Evolutionary conservation across 495 filamentous ascomycete species (phyloP).

Genomic region (Lepidopterella palustris): DNA sequence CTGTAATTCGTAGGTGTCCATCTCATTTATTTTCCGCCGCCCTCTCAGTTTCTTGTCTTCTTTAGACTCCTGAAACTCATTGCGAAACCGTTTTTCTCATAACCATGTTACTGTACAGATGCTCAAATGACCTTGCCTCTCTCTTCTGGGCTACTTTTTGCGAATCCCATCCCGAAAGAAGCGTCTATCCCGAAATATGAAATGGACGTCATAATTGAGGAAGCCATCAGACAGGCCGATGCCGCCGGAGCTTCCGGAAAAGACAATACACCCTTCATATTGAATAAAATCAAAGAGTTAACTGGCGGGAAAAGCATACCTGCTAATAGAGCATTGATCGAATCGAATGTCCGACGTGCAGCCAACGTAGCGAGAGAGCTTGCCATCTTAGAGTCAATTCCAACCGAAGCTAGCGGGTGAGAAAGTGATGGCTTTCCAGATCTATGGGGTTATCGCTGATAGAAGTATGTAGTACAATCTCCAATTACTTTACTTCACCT

Average conservation of each 20-base stretch:
- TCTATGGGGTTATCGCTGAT: conserved; percentile 23
- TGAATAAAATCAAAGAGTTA: conserved; percentile 72
- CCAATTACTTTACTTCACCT: conserved; percentile 11
- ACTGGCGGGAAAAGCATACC: conserved; percentile 63
- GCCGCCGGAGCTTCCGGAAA: conserved; percentile 63
- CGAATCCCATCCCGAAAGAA: conserved; percentile 75
- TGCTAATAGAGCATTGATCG: conserved; percentile 72
- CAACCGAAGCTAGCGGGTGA: conserved; percentile 26
- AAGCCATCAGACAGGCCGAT: conserved; percentile 66
- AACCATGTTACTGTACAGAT: conserved; percentile 39
- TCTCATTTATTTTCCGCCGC: background rate
- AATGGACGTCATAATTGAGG: conserved; percentile 67
- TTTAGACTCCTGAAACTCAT: too few relatives aligned
- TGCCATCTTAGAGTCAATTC: conserved; percentile 48
- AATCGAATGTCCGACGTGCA: conserved; percentile 72
- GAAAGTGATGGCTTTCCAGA: conserved; percentile 4
- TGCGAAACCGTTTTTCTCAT: background rate
- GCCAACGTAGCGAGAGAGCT: conserved; percentile 74
- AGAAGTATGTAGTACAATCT: conserved; percentile 18
- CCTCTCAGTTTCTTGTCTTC: background rate
- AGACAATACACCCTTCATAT: conserved; percentile 83
- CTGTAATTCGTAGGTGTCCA: conserved; percentile 63
- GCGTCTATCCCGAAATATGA: conserved; percentile 61
- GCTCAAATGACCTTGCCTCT: conserved; percentile 59
- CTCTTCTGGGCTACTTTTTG: conserved; percentile 70